Conservation (phyloP, 192 early-diverging fungal species). For the Borealophlyctis nickersoniae region DNA sequence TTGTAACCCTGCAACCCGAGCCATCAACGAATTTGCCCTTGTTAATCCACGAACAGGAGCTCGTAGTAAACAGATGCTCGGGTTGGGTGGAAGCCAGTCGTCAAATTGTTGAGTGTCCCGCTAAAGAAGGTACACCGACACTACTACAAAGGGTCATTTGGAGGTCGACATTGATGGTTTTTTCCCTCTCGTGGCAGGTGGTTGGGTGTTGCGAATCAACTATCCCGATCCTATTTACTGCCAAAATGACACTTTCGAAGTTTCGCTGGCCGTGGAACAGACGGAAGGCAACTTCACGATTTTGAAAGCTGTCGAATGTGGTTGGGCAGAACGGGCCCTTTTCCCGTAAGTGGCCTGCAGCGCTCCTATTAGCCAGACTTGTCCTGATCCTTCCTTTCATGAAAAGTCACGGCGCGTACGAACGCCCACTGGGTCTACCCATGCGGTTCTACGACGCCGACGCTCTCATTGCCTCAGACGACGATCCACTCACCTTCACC, state of each 20-base stretch:
- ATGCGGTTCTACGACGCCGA: background rate
- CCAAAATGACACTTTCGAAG: background rate
- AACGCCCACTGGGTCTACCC: background rate
- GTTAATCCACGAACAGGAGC: background rate
- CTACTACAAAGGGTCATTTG: too few relatives aligned
- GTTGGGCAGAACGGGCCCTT: background rate
- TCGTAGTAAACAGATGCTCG: background rate
- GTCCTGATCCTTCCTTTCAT: background rate
- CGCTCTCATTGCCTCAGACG: background rate
- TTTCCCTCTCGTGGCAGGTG: background rate
- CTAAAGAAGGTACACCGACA: slow-evolving; percentile 1
- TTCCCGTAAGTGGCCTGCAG: background rate
- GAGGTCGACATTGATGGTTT: too few relatives aligned
- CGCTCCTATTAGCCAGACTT: background rate
- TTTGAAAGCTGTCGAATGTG: background rate
- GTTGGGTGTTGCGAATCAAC: background rate
- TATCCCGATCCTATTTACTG: background rate
- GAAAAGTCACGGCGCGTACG: background rate
- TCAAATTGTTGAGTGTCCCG: background rate
- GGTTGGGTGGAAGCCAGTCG: background rate
- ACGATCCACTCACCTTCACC: background rate
- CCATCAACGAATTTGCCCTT: background rate
- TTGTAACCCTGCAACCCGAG: background rate
- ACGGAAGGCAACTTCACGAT: background rate
- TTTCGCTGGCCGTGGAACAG: background rate